A percentile compares a stretch with the other conserved stretches of the same genome.
Conservation (phyloP, 140 eudicot genomes). For the Flaveria floridana region DNA sequence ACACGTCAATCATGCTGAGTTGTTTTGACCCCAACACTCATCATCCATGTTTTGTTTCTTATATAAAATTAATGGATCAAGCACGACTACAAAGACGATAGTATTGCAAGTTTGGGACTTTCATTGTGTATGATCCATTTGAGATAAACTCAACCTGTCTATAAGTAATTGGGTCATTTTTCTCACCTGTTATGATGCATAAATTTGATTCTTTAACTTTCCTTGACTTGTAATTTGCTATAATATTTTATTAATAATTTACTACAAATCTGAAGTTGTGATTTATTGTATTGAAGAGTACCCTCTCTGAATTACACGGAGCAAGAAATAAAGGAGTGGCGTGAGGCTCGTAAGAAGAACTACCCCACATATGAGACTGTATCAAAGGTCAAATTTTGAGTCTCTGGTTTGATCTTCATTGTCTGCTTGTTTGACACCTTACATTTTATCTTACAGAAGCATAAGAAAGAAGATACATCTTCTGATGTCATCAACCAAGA, state of each 20-base stretch:
- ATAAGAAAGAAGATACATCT: conserved; percentile 8
- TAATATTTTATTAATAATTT: conserved; percentile 4
- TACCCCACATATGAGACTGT: conserved; percentile 56
- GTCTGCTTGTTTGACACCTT: neutral
- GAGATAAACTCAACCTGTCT: neutral
- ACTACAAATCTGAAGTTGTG: conserved; percentile 18
- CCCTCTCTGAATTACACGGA: conserved; percentile 51
- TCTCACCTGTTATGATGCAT: neutral
- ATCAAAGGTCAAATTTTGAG: conserved; percentile 16
- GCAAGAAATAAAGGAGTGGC: conserved; percentile 75
- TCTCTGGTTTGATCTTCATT: neutral
- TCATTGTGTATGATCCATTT: neutral
- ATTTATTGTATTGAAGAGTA: conserved; percentile 35
- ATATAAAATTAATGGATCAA: too few relatives aligned
- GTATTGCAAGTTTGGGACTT: neutral
- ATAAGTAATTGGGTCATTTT: neutral
- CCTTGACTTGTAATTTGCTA: neutral
- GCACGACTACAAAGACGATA: too few relatives aligned
- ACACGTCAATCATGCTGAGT: too few relatives aligned
- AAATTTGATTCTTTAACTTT: neutral
- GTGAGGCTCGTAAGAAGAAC: conserved; percentile 73
- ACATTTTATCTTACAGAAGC: conserved; percentile 26
- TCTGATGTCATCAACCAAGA: conserved; percentile 40
- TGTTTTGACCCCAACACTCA: too few relatives aligned
- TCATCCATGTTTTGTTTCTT: too few relatives aligned